Percentiles rank a stretch among this genome's conserved stretches.
Conservation (phyloP, 1,284 basidiomycete genomes). For the Sphaerobolus stellatus region DNA sequence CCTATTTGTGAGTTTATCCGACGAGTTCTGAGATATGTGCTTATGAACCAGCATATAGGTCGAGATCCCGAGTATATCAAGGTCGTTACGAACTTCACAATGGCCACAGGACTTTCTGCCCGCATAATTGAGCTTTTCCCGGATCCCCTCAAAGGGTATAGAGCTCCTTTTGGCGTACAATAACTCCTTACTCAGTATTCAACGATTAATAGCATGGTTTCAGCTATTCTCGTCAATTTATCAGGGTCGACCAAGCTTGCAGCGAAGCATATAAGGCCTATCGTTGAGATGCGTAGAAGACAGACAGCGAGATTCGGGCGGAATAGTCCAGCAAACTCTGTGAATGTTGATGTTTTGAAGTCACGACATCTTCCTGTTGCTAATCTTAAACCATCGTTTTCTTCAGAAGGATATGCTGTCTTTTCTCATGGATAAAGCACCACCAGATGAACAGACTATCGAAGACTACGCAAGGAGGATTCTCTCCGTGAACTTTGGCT, state of each 20-base stretch:
- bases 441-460: background rate
- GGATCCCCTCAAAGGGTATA: background rate
- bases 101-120: constrained; percentile 24
- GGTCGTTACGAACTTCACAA: constrained; percentile 24
- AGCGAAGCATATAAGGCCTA: background rate
- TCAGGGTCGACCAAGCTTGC: background rate
- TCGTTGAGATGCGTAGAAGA: background rate
- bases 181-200: background rate
- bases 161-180: background rate
- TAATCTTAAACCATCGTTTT: background rate
- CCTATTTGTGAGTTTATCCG: too few relatives aligned
- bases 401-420: background rate
- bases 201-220: background rate
- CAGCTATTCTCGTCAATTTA: background rate
- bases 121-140: background rate
- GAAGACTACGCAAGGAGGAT: background rate
- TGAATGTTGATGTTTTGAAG: background rate
- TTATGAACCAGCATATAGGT: constrained; percentile 15
- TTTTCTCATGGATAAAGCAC: background rate
- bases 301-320: constrained; percentile 11
- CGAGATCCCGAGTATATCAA: constrained; percentile 36
- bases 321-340: background rate
- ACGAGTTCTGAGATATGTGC: too few relatives aligned
- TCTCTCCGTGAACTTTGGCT: background rate
- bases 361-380: too few relatives aligned